Percentiles rank a stretch among this genome's conserved stretches.
Conservation (phyloP, 176 grass and related monocot species). For the Eragrostis curvula region DNA sequence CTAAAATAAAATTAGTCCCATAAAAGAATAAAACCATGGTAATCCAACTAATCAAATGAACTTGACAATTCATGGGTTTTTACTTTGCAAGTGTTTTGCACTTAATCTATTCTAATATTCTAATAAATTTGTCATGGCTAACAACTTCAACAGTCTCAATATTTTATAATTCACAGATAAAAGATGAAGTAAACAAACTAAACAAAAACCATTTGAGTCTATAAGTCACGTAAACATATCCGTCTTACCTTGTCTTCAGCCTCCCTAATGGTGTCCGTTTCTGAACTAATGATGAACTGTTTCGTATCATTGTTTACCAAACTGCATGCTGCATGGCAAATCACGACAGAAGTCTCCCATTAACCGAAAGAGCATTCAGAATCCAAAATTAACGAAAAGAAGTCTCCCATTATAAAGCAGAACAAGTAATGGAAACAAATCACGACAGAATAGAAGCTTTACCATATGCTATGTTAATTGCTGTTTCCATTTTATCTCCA, state of each 20-base stretch:
- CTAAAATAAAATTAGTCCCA: not conserved
- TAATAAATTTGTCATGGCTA: not conserved
- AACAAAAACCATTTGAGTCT: not conserved
- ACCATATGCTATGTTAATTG: conserved; percentile 99
- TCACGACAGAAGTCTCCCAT: too few relatives aligned
- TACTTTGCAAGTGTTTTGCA: too few relatives aligned
- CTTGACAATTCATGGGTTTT: too few relatives aligned
- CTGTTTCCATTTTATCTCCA: conserved; percentile 99
- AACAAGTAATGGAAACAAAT: too few relatives aligned
- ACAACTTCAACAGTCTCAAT: conserved; percentile 14
- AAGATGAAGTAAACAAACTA: conserved; percentile 11
- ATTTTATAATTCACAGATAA: conserved; percentile 10
- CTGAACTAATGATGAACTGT: conserved; percentile 93
- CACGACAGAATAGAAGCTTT: conserved; percentile 40
- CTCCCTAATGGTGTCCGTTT: conserved; percentile 86
- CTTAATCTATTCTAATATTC: conserved; percentile 20
- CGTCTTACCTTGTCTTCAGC: conserved; percentile 89
- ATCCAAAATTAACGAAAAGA: too few relatives aligned
- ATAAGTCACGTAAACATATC: conserved; percentile 13
- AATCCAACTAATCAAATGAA: conserved; percentile 33
- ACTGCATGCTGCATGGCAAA: conserved; percentile 74
- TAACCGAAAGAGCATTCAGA: too few relatives aligned
- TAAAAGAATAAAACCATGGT: not conserved
- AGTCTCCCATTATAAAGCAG: not conserved
- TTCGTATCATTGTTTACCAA: conserved; percentile 95